Evolutionary conservation across 331 rosid species (phyloP).

Genomic region (Acacia pycnantha): DNA sequence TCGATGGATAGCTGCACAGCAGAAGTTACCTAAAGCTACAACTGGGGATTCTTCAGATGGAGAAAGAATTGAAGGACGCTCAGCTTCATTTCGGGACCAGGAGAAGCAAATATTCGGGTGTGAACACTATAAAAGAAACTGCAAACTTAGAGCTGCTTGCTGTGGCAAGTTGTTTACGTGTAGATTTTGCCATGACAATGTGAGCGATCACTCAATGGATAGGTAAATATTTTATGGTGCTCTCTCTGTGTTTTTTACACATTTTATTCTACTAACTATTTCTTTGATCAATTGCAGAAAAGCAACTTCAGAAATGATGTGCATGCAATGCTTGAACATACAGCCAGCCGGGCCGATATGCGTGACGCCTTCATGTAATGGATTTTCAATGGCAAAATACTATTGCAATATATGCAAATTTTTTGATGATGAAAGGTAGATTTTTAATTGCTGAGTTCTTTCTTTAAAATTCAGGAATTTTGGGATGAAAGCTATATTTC

Average conservation of each 20-base stretch:
- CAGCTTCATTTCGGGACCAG: conserved; percentile 63
- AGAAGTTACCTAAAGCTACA: conserved; percentile 72
- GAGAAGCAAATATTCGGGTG: conserved; percentile 83
- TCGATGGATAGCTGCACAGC: conserved; percentile 99
- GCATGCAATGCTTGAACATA: conserved; percentile 77
- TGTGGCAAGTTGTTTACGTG: conserved; percentile 92
- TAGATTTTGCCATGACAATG: conserved; percentile 98
- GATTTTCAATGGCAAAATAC: conserved; percentile 82
- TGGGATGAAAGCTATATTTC: not conserved
- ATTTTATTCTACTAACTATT: conserved; percentile 33
- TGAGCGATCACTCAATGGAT: conserved; percentile 98
- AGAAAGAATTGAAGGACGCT: conserved; percentile 58
- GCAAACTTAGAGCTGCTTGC: conserved; percentile 96
- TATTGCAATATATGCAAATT: conserved; percentile 92
- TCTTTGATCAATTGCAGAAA: conserved; percentile 57
- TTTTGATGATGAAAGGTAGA: conserved; percentile 95
- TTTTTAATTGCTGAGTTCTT: not conserved
- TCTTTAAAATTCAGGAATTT: not conserved
- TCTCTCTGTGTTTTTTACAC: not conserved
- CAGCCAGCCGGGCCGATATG: conserved; percentile 91
- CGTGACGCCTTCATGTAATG: conserved; percentile 82
- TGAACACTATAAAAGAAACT: conserved; percentile 98
- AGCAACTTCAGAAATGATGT: conserved; percentile 93
- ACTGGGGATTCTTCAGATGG: conserved; percentile 63
- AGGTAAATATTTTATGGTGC: conserved; percentile 53